phyloP scores from a whole-genome alignment of 1,284 basidiomycete genomes.

The Sparassis latifolia region DNA sequence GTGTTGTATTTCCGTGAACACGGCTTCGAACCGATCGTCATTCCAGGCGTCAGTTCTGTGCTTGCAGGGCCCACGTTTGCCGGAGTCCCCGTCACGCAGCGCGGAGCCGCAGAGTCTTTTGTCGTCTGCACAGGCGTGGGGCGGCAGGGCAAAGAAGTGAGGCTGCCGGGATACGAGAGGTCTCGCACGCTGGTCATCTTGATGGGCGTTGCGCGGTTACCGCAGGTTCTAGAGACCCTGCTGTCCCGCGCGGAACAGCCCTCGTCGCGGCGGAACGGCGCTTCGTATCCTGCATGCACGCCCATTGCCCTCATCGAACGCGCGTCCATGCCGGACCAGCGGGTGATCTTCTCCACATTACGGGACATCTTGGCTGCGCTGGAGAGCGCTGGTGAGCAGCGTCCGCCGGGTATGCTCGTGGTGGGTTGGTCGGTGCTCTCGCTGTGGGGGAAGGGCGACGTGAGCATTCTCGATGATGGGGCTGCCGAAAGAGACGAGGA shows the following conservation, averaged over 20 bases:
- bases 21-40: slow-evolving; percentile 77
- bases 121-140: slow-evolving; percentile 93
- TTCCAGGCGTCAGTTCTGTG: slow-evolving; percentile 87
- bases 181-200: slow-evolving; percentile 77
- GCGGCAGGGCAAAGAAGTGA: slow-evolving; percentile 77
- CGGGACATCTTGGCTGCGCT: slow-evolving; percentile 67
- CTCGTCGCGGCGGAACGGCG: slow-evolving; percentile 38
- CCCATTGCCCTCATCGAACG: slow-evolving; percentile 94
- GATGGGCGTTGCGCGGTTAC: slow-evolving; percentile 91
- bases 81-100: slow-evolving; percentile 91
- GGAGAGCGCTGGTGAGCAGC: slow-evolving; percentile 74
- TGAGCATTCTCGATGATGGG: slow-evolving; percentile 43
- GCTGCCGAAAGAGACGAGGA: slow-evolving; percentile 38
- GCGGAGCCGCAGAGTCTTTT: slow-evolving; percentile 87
- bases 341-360: slow-evolving; percentile 79
- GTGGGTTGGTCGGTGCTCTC: slow-evolving; percentile 86
- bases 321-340: slow-evolving; percentile 87
- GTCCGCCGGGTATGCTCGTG: slow-evolving; percentile 94
- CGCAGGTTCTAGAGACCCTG: slow-evolving; percentile 66
- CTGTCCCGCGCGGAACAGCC: slow-evolving; percentile 19
- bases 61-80: slow-evolving; percentile 87
- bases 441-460: slow-evolving; percentile 49
- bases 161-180: slow-evolving; percentile 83
- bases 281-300: slow-evolving; percentile 65
- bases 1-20: slow-evolving; percentile 84